phyloP scores from a whole-genome alignment of 176 grass and related monocot genomes.

The Oryza glaberrima region DNA sequence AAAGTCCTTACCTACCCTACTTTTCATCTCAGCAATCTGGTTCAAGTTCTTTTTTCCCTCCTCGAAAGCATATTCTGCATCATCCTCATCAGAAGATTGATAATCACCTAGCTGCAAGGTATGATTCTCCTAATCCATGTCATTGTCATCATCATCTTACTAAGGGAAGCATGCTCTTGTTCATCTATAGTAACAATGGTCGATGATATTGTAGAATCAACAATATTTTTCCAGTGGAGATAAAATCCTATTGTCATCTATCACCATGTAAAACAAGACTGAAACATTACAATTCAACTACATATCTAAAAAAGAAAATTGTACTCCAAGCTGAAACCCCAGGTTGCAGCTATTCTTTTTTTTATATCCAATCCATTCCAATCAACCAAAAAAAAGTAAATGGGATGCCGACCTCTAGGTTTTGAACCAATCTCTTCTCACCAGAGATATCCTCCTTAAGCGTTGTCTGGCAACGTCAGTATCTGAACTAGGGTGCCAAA shows the following conservation, averaged over 20 bases:
- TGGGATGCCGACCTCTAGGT: no score
- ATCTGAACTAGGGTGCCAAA: no score
- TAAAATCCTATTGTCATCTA: neutral
- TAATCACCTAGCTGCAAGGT: neutral
- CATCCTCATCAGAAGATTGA: neutral
- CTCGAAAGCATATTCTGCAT: neutral
- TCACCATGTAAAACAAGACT: no score
- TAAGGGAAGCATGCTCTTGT: neutral
- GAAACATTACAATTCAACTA: no score
- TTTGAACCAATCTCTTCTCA: no score
- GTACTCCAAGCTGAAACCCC: no score
- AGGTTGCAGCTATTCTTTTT: no score
- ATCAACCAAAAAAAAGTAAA: no score
- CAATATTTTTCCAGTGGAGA: neutral
- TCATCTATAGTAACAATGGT: neutral
- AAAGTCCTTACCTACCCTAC: neutral
- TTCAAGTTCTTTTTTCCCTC: neutral
- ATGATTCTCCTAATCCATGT: neutral
- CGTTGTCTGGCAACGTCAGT: no score
- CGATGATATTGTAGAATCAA: neutral
- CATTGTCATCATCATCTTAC: neutral
- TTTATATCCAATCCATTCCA: no score
- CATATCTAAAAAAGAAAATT: no score
- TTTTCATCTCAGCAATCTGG: neutral
- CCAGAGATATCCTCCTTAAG: no score